These are phyloP conservation scores for Cutaneotrichosporon sp. DNA, from an alignment of 1,284 basidiomycete genomes.

Conservation along the genomic window DNA sequence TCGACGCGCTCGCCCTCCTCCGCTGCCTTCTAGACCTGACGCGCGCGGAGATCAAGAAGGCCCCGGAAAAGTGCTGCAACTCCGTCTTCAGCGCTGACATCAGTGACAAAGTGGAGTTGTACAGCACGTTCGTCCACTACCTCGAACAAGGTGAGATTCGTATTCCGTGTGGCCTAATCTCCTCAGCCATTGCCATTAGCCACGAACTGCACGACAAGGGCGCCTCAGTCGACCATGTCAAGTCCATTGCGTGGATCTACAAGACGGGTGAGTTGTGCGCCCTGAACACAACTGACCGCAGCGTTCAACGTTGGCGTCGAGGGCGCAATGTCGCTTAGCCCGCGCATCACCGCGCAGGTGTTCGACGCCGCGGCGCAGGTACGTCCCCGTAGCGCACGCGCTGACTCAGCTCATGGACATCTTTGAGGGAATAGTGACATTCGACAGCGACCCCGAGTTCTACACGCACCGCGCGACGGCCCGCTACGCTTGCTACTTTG, in stretches of 20 bases:
- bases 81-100: neutral
- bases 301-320: slow-evolving; percentile 9
- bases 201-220: neutral
- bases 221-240: slow-evolving; percentile 2
- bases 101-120: neutral
- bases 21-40: slow-evolving; percentile 10
- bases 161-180: no score
- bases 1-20: slow-evolving; percentile 4
- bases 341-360: neutral
- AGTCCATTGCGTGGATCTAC: slow-evolving; percentile 14
- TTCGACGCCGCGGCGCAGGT: slow-evolving; percentile 7
- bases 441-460: slow-evolving; percentile 12
- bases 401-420: slow-evolving; percentile 4
- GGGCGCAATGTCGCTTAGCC: slow-evolving; percentile 1
- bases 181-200: neutral
- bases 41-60: neutral
- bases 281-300: neutral
- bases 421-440: neutral
- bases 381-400: neutral
- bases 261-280: slow-evolving; percentile 4
- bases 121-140: neutral
- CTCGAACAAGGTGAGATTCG: neutral
- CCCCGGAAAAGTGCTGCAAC: neutral
- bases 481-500: slow-evolving; percentile 7
- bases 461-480: slow-evolving; percentile 3